Evolutionary conservation across 1,284 basidiomycete genomes (phyloP).

Genomic region (Xerocomus minutiporus): DNA sequence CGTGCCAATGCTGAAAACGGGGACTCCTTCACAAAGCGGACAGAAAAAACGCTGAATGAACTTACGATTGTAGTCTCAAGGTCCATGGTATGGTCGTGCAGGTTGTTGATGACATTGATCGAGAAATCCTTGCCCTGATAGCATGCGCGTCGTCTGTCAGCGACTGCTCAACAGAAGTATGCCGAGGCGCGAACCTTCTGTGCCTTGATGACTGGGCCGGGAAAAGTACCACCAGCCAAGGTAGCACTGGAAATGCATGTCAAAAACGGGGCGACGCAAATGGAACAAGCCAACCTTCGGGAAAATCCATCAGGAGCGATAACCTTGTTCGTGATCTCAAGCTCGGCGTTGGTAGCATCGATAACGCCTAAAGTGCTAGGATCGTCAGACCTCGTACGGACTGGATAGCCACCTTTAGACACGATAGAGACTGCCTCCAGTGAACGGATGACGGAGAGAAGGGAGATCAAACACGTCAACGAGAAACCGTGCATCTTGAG

Average conservation of each 20-base stretch:
- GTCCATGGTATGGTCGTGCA: conserved; percentile 26
- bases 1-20: conserved; percentile 37
- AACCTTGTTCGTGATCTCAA: conserved; percentile 29
- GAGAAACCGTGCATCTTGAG: conserved; percentile 22
- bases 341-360: conserved; percentile 21
- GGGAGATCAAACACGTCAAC: conserved; percentile 9
- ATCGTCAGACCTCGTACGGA: conserved; percentile 2
- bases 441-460: conserved; percentile 13
- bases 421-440: conserved; percentile 19
- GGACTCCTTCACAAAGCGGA: not conserved
- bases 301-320: conserved; percentile 34
- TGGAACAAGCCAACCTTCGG: conserved; percentile 24
- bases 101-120: conserved; percentile 29
- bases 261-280: not conserved
- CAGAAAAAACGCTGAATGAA: not conserved
- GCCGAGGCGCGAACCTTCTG: conserved; percentile 23
- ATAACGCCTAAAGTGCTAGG: conserved; percentile 10
- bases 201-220: conserved; percentile 30
- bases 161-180: not conserved
- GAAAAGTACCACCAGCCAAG: conserved; percentile 29
- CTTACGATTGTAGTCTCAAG: conserved; percentile 29
- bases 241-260: conserved; percentile 16
- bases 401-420: conserved; percentile 3
- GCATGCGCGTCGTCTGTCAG: not conserved
- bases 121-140: conserved; percentile 24